Evolutionary conservation across 75 land plant genomes (phyloP), one percentile per base, ranked within the genome.

Genomic region (Sequoiadendron giganteum): DNA sequence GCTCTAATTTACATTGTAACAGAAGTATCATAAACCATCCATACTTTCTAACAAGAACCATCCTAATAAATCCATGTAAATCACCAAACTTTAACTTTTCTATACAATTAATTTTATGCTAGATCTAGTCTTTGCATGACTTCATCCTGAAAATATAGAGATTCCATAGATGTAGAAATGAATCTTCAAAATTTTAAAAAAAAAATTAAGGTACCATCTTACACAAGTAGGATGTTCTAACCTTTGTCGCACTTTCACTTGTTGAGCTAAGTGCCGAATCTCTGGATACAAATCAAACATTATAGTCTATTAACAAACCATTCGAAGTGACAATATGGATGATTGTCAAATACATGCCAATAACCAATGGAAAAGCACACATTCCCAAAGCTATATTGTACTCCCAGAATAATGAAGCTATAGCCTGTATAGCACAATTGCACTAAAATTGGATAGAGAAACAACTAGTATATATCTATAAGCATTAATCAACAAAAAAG

Each of bases 161-260:
- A 73, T 73, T 32, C 8, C 1, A 0, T 73, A 73, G 38, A 21
- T 10, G 77, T 70, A 73, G 34, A 73, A 10, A 32, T 30, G 77
- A 10, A 32, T 73, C 38, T 10, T 73, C 38, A 34, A 10, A 32
- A n/a, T n/a, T n/a, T n/a, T n/a, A n/a, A n/a, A n/a, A n/a, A n/a
- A 73, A 73, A 73, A 32, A 2, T 21, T 72, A 5, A 72, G 10
- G 30, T 10, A 81, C 11, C 84, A 82, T 45, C 84, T 45, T 43
- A 47, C n/a, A 45, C 32, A 82, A 82, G 84, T 25, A 45, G 76
- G 84, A 86, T 25, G 56, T 78, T 43, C 89, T 86, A 52, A 94
- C 95, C 95, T 94, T 89, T 94, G 95, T 89, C 94, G 89, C 86
- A 94, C 92, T 93, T 92, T 94, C 10, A 94, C 93, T 42, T 80